phyloP scores from a whole-genome alignment of 2,329 filamentous ascomycete genomes.

The Lecanicillium sp. region DNA sequence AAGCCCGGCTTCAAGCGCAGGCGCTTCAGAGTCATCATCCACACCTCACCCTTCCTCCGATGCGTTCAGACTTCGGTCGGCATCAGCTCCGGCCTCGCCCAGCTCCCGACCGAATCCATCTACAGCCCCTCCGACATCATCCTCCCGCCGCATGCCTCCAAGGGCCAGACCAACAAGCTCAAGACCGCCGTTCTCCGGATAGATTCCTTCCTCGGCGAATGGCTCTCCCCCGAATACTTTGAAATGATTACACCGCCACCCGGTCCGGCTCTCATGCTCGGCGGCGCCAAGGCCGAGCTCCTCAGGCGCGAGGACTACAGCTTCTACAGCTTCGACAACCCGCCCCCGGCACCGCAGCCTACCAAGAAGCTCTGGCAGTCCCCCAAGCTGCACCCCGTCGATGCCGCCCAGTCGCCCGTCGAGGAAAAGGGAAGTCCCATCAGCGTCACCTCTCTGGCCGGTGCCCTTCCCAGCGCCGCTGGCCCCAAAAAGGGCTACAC shows the following conservation, averaged over 20 bases:
- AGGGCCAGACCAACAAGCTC: constrained; percentile 27
- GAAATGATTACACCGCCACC: constrained; percentile 88
- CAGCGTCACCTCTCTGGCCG: constrained; percentile 26
- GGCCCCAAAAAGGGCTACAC: constrained; percentile 51
- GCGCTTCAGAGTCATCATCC: constrained; percentile 74
- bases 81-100: constrained; percentile 77
- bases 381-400: constrained; percentile 6
- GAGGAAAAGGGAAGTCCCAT: constrained; percentile 23
- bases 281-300: constrained; percentile 80
- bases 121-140: constrained; percentile 30
- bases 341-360: constrained; percentile 19
- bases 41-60: constrained; percentile 88
- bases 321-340: constrained; percentile 29
- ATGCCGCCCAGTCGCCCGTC: constrained; percentile 17
- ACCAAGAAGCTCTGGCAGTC: constrained; percentile 9
- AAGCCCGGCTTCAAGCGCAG: constrained; percentile 36
- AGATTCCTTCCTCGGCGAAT: constrained; percentile 91
- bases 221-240: constrained; percentile 90
- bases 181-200: constrained; percentile 65
- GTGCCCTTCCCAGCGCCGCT: constrained; percentile 27
- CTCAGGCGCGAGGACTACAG: constrained; percentile 67
- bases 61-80: constrained; percentile 90
- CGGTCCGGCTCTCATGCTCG: constrained; percentile 78
- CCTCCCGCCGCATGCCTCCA: constrained; percentile 26
- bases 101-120: constrained; percentile 34